Evolutionary conservation across 495 filamentous ascomycete species (phyloP).

Genomic region (Xylaria sp.): DNA sequence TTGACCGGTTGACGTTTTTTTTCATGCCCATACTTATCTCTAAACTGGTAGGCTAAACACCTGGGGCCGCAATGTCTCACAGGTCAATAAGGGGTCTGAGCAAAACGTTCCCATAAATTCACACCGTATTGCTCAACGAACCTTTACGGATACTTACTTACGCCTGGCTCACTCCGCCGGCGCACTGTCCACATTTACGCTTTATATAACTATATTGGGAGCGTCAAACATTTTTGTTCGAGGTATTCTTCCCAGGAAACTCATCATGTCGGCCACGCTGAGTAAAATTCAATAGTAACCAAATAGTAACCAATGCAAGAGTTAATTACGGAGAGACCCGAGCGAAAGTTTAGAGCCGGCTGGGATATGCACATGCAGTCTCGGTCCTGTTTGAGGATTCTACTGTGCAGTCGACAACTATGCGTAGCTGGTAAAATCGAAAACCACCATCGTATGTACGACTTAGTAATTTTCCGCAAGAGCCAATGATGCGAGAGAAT

Average conservation of each 20-base stretch:
- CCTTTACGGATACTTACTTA: background rate
- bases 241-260: background rate
- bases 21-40: background rate
- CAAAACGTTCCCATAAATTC: background rate
- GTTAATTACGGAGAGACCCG: background rate
- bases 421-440: conserved; percentile 5
- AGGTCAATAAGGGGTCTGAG: background rate
- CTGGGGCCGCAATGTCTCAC: background rate
- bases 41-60: background rate
- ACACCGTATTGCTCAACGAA: background rate
- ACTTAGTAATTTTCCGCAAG: background rate
- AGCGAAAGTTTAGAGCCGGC: background rate
- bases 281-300: background rate
- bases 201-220: background rate
- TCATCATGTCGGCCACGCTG: background rate
- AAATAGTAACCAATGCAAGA: background rate
- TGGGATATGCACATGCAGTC: background rate
- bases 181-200: background rate
- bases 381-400: background rate
- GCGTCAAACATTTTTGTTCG: background rate
- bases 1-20: background rate
- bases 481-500: background rate
- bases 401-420: background rate
- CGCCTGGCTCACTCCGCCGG: background rate
- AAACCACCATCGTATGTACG: background rate